Evolutionary conservation across 768 basidiomycete species (phyloP).

Genomic region (Agaricus sinodeliciosus): DNA sequence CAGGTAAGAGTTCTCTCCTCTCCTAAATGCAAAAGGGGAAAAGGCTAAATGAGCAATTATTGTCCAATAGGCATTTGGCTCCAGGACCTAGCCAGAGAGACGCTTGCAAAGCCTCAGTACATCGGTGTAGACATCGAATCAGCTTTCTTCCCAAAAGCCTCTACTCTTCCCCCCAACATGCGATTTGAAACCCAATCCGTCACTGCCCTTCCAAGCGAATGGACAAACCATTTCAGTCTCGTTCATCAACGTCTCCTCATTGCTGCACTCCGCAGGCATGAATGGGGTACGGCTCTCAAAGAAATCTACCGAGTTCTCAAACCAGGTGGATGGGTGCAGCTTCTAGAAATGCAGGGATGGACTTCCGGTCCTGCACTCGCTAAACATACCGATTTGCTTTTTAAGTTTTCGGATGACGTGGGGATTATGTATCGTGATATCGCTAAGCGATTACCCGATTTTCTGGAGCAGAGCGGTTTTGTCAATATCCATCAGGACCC

Average conservation of each 20-base stretch:
- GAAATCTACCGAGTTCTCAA: conserved; percentile 5
- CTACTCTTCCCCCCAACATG: not conserved
- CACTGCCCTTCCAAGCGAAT: conserved; percentile 2
- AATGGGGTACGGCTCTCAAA: conserved; percentile 4
- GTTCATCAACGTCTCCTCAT: conserved; percentile 9
- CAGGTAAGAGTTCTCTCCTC: not conserved
- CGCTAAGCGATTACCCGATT: not conserved
- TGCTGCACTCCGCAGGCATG: not conserved
- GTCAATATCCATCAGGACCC: not conserved
- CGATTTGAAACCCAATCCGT: conserved; percentile 4
- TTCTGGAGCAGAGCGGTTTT: conserved; percentile 1
- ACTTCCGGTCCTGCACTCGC: not conserved
- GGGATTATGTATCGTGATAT: conserved; percentile 3
- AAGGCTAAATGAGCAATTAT: not conserved
- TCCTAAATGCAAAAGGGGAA: not conserved
- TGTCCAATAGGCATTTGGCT: not conserved
- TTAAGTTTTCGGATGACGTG: not conserved
- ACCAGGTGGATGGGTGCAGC: conserved; percentile 5
- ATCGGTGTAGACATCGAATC: conserved; percentile 6
- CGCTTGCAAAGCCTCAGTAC: not conserved
- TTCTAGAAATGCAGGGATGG: conserved; percentile 1
- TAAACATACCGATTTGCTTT: not conserved
- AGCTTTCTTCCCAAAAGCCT: conserved; percentile 1
- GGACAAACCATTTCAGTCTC: conserved; percentile 8
- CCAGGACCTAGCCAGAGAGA: not conserved